These are phyloP conservation scores for Sporisorium exsertum DNA, from an alignment of 1,284 basidiomycete genomes.

Conservation along the genomic window DNA sequence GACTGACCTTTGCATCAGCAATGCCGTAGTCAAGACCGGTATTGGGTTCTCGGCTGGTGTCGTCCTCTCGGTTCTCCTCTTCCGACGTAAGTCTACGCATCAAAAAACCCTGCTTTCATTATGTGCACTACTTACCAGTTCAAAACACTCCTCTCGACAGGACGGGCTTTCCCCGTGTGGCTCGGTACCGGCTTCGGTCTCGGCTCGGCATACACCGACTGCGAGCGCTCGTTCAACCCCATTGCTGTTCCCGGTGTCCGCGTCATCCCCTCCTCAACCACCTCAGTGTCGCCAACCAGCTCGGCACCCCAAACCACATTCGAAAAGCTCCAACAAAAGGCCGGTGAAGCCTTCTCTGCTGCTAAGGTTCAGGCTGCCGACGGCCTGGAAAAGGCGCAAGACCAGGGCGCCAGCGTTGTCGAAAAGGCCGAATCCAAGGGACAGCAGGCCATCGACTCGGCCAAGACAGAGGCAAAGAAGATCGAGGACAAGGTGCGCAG, in stretches of 20 bases:
- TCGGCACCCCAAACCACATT: constrained; percentile 54
- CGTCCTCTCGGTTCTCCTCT: constrained; percentile 91
- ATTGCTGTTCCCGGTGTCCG: constrained; percentile 90
- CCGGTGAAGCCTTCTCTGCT: constrained; percentile 61
- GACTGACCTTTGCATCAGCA: constrained; percentile 70
- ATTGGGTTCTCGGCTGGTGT: constrained; percentile 95
- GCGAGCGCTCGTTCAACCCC: constrained; percentile 95
- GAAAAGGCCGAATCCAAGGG: constrained; percentile 47
- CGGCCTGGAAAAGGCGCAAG: constrained; percentile 49
- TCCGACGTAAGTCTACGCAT: constrained; percentile 81
- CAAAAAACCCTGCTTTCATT: too few relatives aligned
- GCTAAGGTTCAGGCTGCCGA: constrained; percentile 53
- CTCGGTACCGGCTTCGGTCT: constrained; percentile 90
- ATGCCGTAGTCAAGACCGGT: constrained; percentile 77
- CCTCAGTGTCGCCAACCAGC: constrained; percentile 42
- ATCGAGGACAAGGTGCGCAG: constrained; percentile 64
- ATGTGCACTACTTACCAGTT: constrained; percentile 10
- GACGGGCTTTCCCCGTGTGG: constrained; percentile 95
- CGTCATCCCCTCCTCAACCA: constrained; percentile 73
- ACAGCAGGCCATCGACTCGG: constrained; percentile 57
- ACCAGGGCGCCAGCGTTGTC: constrained; percentile 35
- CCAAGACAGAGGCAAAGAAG: constrained; percentile 52
- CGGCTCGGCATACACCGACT: constrained; percentile 88
- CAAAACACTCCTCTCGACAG: constrained; percentile 71
- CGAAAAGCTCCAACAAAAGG: constrained; percentile 61